Evolutionary conservation across 768 basidiomycete genomes (phyloP).

Genomic region (Goffeauzyma gilvescens): DNA sequence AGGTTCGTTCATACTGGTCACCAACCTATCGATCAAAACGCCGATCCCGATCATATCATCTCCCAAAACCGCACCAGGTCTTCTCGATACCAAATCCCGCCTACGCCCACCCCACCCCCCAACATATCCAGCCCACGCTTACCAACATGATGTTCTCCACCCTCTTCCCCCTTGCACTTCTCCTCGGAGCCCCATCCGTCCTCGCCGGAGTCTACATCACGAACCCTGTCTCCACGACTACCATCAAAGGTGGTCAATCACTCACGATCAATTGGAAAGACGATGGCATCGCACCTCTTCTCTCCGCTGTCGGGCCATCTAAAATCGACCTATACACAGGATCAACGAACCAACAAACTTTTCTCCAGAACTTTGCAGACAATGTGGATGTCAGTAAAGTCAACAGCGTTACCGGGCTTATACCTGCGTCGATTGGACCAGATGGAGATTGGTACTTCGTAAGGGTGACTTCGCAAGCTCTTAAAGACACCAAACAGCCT

Average conservation of each 20-base stretch:
- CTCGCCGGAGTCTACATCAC: slow-evolving; percentile 29
- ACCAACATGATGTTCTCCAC: slow-evolving; percentile 1
- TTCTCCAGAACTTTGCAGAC: slow-evolving; percentile 27
- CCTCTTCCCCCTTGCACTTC: neutral
- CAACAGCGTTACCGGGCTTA: slow-evolving; percentile 16
- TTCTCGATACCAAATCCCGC: too few relatives aligned
- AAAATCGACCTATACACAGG: slow-evolving; percentile 30
- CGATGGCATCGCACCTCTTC: slow-evolving; percentile 24
- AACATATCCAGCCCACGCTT: too few relatives aligned
- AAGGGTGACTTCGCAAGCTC: slow-evolving; percentile 45
- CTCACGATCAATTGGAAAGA: slow-evolving; percentile 29
- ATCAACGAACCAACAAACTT: slow-evolving; percentile 21
- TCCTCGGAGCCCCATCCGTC: slow-evolving; percentile 10
- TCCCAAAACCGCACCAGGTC: too few relatives aligned
- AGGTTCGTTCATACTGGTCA: too few relatives aligned
- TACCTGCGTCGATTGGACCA: slow-evolving; percentile 26
- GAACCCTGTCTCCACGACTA: slow-evolving; percentile 18
- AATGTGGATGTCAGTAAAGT: slow-evolving; percentile 28
- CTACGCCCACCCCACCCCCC: too few relatives aligned
- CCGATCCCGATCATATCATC: too few relatives aligned
- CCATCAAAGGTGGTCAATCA: slow-evolving; percentile 20
- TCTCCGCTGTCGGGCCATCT: slow-evolving; percentile 20
- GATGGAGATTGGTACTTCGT: slow-evolving; percentile 41
- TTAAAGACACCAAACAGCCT: slow-evolving; percentile 40
- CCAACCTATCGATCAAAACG: too few relatives aligned